These are phyloP conservation scores for Apiosordaria backusii DNA, from an alignment of 495 filamentous ascomycete species.

Conservation along the genomic window DNA sequence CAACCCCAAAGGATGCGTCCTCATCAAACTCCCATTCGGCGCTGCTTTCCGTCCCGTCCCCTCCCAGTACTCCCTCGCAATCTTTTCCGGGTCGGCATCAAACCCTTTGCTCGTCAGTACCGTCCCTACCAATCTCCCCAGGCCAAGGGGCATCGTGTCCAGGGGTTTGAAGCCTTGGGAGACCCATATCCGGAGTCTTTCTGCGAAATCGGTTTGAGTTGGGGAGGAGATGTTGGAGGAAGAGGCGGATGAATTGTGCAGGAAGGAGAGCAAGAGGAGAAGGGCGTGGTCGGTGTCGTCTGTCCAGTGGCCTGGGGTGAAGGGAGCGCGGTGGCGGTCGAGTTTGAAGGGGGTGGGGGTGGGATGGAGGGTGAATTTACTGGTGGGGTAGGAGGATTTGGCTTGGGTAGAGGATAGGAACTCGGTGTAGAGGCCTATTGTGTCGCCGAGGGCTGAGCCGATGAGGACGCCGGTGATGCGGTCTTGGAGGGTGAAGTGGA, in stretches of 20 bases:
- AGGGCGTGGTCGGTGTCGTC: slow-evolving; percentile 52
- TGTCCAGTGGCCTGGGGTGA: slow-evolving; percentile 43
- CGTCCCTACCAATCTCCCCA: slow-evolving; percentile 37
- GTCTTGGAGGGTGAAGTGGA: slow-evolving; percentile 28
- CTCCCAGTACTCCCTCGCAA: slow-evolving; percentile 37
- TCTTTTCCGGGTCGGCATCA: slow-evolving; percentile 27
- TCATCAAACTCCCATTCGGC: slow-evolving; percentile 49
- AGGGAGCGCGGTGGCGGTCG: slow-evolving; percentile 39
- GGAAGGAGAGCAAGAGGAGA: slow-evolving; percentile 41
- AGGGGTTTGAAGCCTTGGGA: slow-evolving; percentile 39
- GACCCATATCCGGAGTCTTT: slow-evolving; percentile 38
- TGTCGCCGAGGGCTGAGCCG: slow-evolving; percentile 47
- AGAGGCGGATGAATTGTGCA: slow-evolving; percentile 30
- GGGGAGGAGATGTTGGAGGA: slow-evolving; percentile 10
- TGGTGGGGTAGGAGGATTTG: slow-evolving; percentile 29
- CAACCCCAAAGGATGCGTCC: slow-evolving; percentile 44
- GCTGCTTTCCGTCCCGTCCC: slow-evolving; percentile 31
- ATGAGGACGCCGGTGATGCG: slow-evolving; percentile 40
- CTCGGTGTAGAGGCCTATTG: slow-evolving; percentile 50
- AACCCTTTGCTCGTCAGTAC: slow-evolving; percentile 34
- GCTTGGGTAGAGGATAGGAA: slow-evolving; percentile 35
- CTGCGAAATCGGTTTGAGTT: slow-evolving; percentile 35
- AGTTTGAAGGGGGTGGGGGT: slow-evolving; percentile 28
- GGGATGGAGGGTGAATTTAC: slow-evolving; percentile 34
- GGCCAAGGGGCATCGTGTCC: slow-evolving; percentile 40